Percentiles rank a stretch among this genome's conserved stretches.
Conservation (phyloP, 805 yeast species). For the Lipomyces oligophaga region DNA sequence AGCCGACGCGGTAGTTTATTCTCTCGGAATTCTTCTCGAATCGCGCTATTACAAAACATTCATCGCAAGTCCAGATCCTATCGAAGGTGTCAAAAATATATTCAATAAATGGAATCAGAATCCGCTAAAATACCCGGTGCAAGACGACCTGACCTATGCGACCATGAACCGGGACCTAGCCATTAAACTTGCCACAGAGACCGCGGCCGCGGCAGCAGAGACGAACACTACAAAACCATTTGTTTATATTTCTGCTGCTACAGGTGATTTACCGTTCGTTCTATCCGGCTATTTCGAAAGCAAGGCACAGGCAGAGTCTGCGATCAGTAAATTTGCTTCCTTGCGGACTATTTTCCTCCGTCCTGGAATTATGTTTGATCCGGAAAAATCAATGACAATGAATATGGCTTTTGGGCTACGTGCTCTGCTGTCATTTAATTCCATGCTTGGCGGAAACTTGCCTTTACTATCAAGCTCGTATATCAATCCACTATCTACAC, state of each 20-base stretch:
- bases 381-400: slow-evolving; percentile 19
- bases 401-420: slow-evolving; percentile 16
- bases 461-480: slow-evolving; percentile 17
- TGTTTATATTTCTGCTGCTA: slow-evolving; percentile 21
- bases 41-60: slow-evolving; percentile 24
- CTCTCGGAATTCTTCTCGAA: slow-evolving; percentile 20
- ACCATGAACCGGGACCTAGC: slow-evolving; percentile 25
- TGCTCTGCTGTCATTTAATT: slow-evolving; percentile 15
- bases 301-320: slow-evolving; percentile 20
- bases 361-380: slow-evolving; percentile 27
- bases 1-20: slow-evolving; percentile 23
- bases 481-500: slow-evolving; percentile 17
- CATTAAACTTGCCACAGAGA: slow-evolving; percentile 15
- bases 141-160: slow-evolving; percentile 18
- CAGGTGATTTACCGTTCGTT: slow-evolving; percentile 20
- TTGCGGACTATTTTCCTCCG: slow-evolving; percentile 22
- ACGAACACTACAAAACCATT: slow-evolving; percentile 10
- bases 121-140: slow-evolving; percentile 20
- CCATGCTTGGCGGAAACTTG: slow-evolving; percentile 19
- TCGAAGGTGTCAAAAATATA: slow-evolving; percentile 17
- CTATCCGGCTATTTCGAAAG: slow-evolving; percentile 19
- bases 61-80: slow-evolving; percentile 10
- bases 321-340: slow-evolving; percentile 7
- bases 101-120: slow-evolving; percentile 20
- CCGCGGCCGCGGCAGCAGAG: slow-evolving; percentile 6